A percentile compares a stretch with the other conserved stretches of the same genome.
These are phyloP conservation scores for Colletotrichum kahawae DNA, from an alignment of 2,329 filamentous ascomycete species.

Conservation along the genomic window DNA sequence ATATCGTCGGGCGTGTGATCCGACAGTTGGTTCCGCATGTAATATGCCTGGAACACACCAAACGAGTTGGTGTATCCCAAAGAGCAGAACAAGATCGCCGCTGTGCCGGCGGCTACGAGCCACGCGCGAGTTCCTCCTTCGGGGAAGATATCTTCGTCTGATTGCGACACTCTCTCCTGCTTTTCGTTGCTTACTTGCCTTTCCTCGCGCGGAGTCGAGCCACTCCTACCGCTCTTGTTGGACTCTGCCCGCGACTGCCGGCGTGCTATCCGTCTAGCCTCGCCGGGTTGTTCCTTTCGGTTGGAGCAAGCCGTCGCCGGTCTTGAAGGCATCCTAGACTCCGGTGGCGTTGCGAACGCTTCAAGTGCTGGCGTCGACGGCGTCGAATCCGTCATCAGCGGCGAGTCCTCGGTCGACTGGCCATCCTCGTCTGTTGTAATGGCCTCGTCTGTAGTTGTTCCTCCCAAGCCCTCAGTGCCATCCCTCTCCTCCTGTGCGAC, in stretches of 20 bases:
- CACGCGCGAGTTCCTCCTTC: slow-evolving; percentile 43
- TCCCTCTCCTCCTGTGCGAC: neutral
- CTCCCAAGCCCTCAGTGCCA: neutral
- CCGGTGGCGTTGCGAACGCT: neutral
- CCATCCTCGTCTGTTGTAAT: neutral
- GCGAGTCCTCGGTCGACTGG: neutral
- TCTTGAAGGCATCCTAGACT: neutral
- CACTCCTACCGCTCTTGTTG: neutral
- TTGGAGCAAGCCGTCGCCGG: neutral
- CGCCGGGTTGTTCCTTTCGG: neutral
- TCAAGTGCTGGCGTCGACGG: neutral
- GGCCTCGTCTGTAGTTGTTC: neutral
- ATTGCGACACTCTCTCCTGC: neutral
- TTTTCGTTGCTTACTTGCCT: neutral
- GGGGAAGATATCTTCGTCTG: slow-evolving; percentile 21
- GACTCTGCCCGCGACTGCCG: neutral
- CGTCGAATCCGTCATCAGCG: neutral
- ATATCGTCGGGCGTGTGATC: slow-evolving; percentile 27
- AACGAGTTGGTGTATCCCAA: slow-evolving; percentile 32
- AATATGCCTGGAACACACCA: slow-evolving; percentile 31
- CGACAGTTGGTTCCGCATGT: slow-evolving; percentile 28
- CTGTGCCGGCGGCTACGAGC: slow-evolving; percentile 42
- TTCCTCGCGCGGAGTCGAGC: neutral
- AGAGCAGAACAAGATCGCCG: slow-evolving; percentile 34
- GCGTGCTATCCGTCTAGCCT: neutral